phyloP scores from a whole-genome alignment of 2,329 filamentous ascomycete genomes.

The Exophiala bonariae region DNA sequence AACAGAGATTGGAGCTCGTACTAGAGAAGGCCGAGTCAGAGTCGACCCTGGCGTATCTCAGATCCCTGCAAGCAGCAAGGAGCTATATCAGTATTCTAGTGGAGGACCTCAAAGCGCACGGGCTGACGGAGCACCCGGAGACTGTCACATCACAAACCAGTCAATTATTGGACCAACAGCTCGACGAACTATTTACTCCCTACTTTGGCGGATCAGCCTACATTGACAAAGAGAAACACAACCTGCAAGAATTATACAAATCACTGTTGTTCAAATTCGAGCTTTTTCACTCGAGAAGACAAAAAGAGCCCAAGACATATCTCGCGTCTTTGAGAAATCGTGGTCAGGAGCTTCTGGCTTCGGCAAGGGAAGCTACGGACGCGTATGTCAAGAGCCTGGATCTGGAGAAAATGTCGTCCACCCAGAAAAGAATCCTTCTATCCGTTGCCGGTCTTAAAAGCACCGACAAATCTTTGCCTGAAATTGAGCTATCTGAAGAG shows the following conservation, averaged over 20 bases:
- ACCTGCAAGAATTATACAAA: conserved; percentile 78
- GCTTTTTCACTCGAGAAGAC: conserved; percentile 77
- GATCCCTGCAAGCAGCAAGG: conserved; percentile 85
- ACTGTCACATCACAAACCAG: conserved; percentile 83
- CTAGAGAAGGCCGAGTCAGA: conserved; percentile 90
- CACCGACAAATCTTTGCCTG: conserved; percentile 69
- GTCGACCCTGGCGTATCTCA: conserved; percentile 86
- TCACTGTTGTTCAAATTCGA: conserved; percentile 95
- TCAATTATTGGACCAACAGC: conserved; percentile 65
- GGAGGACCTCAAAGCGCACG: conserved; percentile 91
- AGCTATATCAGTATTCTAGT: conserved; percentile 84
- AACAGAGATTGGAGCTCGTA: conserved; percentile 93
- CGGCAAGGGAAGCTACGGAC: conserved; percentile 67
- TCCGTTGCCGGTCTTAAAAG: conserved; percentile 80
- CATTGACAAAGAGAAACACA: conserved; percentile 65
- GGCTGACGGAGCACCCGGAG: conserved; percentile 92
- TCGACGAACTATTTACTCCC: conserved; percentile 66
- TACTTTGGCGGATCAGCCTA: conserved; percentile 67
- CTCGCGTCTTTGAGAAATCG: conserved; percentile 90
- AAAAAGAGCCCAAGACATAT: conserved; percentile 87
- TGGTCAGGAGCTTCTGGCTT: conserved; percentile 82
- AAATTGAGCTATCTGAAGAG: conserved; percentile 87
- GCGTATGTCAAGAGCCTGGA: conserved; percentile 87
- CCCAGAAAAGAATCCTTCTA: conserved; percentile 87
- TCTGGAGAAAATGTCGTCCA: conserved; percentile 81